Evolutionary conservation across 257 asterid genomes (phyloP), one percentile per base, ranked within the genome.

Genomic region (Scutellaria baicalensis): DNA sequence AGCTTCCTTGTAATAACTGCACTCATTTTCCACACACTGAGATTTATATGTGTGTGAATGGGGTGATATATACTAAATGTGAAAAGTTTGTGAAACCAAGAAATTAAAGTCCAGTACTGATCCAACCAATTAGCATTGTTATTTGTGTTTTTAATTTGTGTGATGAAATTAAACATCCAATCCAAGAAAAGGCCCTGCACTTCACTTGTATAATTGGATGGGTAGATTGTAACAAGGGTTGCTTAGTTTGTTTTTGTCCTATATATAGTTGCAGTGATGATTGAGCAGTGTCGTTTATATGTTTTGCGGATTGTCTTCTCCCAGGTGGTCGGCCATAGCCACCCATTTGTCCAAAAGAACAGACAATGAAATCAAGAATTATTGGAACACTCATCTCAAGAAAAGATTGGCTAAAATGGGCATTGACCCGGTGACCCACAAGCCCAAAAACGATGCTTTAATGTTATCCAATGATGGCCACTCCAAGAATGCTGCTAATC

Each of bases 311-410:
- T 75, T 79, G 80, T 77, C 65, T 70, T 70, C 27, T 72, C 64
- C 23, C 79, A 92, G 98, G 82, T 92, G 98, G 98, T 92, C 98
- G 66, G 95, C 98, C 47, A 92, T 92, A 61, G 96, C 98, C 5
- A 88, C 98, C 10, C 96, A 92, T 70, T 78, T 92, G 65, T 84
- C 96, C 0, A 92, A 92, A 59, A 72, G 96, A 77, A 91, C 97
- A 11, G 97, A 91, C 63, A 91, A 91, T 14, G 97, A 91, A 35
- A 91, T 91, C 33, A 91, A 91, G 71, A 91, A 91, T 23, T 91
- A 91, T 51, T 91, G 97, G 97, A 91, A 91, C 57, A 89, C 97
- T 1, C 97, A 91, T 73, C 86, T 91, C 10, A 89, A 91, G 87
- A 91, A 89, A 64, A 66, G 96, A 71, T 69, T 92, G 33, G 81